Base-by-base conservation (phyloP, 805 yeast species). In the Komagataella populi region DNA sequence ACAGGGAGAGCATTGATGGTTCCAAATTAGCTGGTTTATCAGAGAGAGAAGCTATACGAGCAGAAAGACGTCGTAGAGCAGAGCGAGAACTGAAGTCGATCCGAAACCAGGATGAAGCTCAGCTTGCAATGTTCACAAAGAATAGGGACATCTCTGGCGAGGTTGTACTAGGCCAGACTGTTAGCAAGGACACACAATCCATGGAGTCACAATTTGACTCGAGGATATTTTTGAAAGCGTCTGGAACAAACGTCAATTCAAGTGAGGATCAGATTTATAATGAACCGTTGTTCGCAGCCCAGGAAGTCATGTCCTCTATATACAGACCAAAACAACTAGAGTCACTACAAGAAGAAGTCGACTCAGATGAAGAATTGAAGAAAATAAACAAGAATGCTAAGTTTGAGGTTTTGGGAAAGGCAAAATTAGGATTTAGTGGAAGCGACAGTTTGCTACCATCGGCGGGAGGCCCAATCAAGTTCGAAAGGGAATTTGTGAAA, bases 261-360 rank as follows among this genome's bases (percentile, higher is more conserved):
- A 60, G 66, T 46, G 76, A 70, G 23, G 81, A 74, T 49, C 80
- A 75, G 57, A 65, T 79, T 3, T 83, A 83, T 57, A 84, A 80
- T 54, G 70, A 63, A 49, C 81, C 87, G 1, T 61, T 84, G 23
- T 83, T 82, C 59, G 66, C 67, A 44, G 75, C 70, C 3, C 79
- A 77, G 51, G 77, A 74, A 51, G 78, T 75, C 4, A 64, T 78
- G 6, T 70, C 71, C 48, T 71, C 68, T 50, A 69, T 80, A 12
- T 81, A 80, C 58, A 67, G 76, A 71, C 75, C 1, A 62, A 72
- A 50, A 10, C 39, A 30, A 30, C 39, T 50, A 6, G 61, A 30
- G 39, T 10, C 39, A 30, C 14, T 30, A 8, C 39, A 59, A 46
- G 59, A 56, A 6, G 63, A 58, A 44, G 59, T 57, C 45, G 8